phyloP scores from a whole-genome alignment of 495 filamentous ascomycete species.

The Bathelium albidoporum region DNA sequence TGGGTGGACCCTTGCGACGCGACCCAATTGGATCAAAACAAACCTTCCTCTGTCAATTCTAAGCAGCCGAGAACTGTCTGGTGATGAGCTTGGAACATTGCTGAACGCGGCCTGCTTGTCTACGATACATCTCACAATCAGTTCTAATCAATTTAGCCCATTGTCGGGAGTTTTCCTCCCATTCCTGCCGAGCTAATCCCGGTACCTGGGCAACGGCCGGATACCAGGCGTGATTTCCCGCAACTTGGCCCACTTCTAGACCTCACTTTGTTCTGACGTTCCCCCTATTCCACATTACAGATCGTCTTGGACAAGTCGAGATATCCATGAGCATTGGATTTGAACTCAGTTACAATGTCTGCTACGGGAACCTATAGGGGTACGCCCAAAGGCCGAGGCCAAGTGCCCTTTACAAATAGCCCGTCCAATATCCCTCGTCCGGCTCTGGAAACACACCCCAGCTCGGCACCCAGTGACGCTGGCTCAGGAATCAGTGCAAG shows the following conservation, averaged over 20 bases:
- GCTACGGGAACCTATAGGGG: conserved; percentile 48
- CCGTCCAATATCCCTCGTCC: conserved; percentile 80
- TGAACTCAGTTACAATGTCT: conserved; percentile 40
- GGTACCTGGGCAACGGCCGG: conserved; percentile 1
- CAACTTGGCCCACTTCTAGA: neutral
- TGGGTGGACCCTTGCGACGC: neutral
- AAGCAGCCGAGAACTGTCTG: neutral
- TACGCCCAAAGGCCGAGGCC: conserved; percentile 58
- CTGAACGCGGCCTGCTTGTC: neutral
- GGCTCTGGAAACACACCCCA: conserved; percentile 52
- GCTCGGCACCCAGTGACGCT: conserved; percentile 51
- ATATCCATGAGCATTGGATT: neutral
- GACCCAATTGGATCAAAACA: neutral
- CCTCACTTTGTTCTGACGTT: neutral
- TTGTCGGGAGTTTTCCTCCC: neutral
- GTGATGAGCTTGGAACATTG: neutral
- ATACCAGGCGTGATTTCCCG: conserved; percentile 1
- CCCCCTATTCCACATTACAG: neutral
- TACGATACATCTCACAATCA: neutral
- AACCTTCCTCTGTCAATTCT: neutral
- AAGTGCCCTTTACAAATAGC: conserved; percentile 59
- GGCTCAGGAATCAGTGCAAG: conserved; percentile 75
- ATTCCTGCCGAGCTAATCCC: neutral
- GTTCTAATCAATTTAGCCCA: neutral
- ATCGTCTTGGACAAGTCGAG: neutral